Base-by-base conservation (phyloP, 176 grass and related monocot genomes). In the Lolium rigidum region DNA sequence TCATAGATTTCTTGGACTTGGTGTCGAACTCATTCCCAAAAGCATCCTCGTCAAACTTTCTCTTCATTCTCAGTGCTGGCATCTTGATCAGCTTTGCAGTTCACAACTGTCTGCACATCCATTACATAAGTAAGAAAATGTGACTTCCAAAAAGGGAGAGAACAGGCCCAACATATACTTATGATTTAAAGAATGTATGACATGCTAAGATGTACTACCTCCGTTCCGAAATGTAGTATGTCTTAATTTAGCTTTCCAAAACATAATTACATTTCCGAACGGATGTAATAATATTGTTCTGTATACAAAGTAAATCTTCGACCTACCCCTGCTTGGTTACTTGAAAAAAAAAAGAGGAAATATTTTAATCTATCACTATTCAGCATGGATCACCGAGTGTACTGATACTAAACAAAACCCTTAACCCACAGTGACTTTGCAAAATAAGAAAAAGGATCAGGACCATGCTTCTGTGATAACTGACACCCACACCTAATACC, bases 51-150 rank as follows among this genome's bases (percentile, higher is more conserved):
- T 85, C 83, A 59, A 81, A 71, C 61, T 87, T 93, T 14, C 84
- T 95, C 87, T 95, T 95, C 84, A 87, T 93, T 28, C 61, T 95
- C 80, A 93, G 58, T 85, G 87, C 86, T 77, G 94, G 91, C 94
- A 95, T 93, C 70, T 88, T 91, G 82, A 82, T 60, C 43, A 57
- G 31, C 7, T 28, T 64, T 78, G 77, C 9, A 85, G 54, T 62
- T 55, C 43, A 51, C 57, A 79, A 70, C 44, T 75, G 39, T 52
- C 28, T 81, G 55, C 41, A 55, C 16, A 55, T 71, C 12, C 31
- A 91, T 56, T 60, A 78, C 17, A 55, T 60, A 81, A 77, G 61
- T 85, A 56, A 37, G 3, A 78, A 69, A 81, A 64, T 70, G 17
- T 0, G 17, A 52, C 28, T 21, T 58, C 60, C 60, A 5, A 90